These are phyloP conservation scores for Populus deltoides DNA, from an alignment of 345 rosid genomes.

Conservation along the genomic window DNA sequence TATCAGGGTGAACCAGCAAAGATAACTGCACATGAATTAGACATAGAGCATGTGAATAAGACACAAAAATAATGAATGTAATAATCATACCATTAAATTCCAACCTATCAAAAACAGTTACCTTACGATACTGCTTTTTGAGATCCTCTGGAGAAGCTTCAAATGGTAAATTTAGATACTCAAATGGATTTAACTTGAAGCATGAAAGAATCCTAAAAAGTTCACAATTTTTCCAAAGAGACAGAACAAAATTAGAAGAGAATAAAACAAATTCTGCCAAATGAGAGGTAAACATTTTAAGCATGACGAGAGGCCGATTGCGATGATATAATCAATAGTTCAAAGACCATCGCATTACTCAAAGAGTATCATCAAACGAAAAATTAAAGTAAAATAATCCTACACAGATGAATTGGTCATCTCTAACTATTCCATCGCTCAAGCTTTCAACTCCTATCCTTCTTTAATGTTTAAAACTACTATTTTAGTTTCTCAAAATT, in stretches of 20 bases:
- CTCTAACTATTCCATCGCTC: not conserved
- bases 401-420: too few relatives aligned
- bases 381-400: too few relatives aligned
- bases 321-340: not conserved
- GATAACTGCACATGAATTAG: slow-evolving; percentile 52
- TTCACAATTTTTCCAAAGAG: not conserved
- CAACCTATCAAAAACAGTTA: slow-evolving; percentile 19
- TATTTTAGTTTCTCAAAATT: not conserved
- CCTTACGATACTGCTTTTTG: slow-evolving; percentile 95
- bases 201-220: slow-evolving; percentile 80
- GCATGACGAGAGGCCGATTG: too few relatives aligned
- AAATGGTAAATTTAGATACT: slow-evolving; percentile 72
- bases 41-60: slow-evolving; percentile 18
- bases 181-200: slow-evolving; percentile 96
- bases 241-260: not conserved
- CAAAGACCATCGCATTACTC: not conserved
- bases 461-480: not conserved
- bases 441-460: not conserved
- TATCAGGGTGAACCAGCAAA: slow-evolving; percentile 93
- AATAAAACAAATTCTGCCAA: not conserved
- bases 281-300: not conserved
- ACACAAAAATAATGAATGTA: not conserved
- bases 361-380: not conserved
- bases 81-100: not conserved
- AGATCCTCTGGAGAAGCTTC: slow-evolving; percentile 67